A percentile compares a stretch with the other conserved stretches of the same genome.
Evolutionary conservation across 2,329 filamentous ascomycete genomes (phyloP).

Genomic region (Biscogniauxia sp.): DNA sequence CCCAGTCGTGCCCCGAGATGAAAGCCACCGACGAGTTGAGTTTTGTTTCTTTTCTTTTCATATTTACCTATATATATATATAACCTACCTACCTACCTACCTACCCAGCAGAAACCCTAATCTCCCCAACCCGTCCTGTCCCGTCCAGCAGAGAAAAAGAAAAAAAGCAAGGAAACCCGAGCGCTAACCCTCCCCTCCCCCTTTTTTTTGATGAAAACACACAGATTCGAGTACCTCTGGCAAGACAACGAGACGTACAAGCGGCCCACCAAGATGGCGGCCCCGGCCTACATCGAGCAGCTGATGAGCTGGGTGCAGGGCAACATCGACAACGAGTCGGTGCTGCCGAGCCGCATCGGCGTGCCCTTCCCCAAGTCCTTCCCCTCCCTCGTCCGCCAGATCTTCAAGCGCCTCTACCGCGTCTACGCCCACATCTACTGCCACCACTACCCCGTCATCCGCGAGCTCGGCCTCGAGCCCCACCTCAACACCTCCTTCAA

Average conservation of each 20-base stretch:
- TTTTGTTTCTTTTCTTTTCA: neutral
- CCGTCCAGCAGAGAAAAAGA: neutral
- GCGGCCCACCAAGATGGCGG: constrained; percentile 95
- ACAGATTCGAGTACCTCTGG: constrained; percentile 96
- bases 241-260: constrained; percentile 94
- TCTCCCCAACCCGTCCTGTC: neutral
- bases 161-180: neutral
- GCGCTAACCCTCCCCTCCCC: constrained; percentile 3
- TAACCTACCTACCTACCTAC: too few species aligned
- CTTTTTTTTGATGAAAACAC: too few species aligned
- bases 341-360: constrained; percentile 92
- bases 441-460: constrained; percentile 96
- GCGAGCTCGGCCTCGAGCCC: constrained; percentile 90
- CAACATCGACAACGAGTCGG: constrained; percentile 91
- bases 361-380: constrained; percentile 95
- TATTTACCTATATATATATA: neutral
- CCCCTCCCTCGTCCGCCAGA: constrained; percentile 81
- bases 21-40: constrained; percentile 97
- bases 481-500: constrained; percentile 99
- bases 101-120: neutral
- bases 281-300: constrained; percentile 96
- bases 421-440: constrained; percentile 99
- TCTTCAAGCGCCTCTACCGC: constrained; percentile 98
- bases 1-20: constrained; percentile 97
- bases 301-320: constrained; percentile 95